phyloP scores from a whole-genome alignment of 192 early-diverging fungal species.

The Coemansia asiatica region DNA sequence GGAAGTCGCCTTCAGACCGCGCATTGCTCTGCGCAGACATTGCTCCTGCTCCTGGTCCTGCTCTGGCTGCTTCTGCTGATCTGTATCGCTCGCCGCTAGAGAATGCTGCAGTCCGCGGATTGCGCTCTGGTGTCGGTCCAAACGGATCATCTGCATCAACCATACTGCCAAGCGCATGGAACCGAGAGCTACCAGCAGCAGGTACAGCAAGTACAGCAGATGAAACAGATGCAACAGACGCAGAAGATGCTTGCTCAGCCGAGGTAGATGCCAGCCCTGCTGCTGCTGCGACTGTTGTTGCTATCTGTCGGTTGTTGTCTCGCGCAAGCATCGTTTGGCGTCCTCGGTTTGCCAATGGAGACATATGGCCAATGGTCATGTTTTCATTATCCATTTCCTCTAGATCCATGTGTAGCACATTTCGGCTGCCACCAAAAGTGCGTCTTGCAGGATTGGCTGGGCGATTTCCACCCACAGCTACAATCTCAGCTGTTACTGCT shows the following conservation, averaged over 20 bases:
- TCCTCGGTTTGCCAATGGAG: constrained; percentile 39
- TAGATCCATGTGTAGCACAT: constrained; percentile 24
- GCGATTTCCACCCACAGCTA: constrained; percentile 3
- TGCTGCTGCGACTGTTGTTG: too few species aligned
- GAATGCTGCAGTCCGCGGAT: not conserved
- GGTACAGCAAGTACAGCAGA: constrained; percentile 5
- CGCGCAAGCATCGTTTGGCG: constrained; percentile 2
- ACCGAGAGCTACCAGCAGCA: constrained; percentile 19
- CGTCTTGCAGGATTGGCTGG: constrained; percentile 10
- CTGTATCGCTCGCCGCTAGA: not conserved
- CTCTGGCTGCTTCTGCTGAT: not conserved
- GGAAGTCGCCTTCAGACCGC: not conserved
- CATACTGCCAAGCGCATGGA: constrained; percentile 23
- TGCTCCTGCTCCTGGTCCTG: constrained; percentile 1
- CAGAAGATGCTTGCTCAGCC: too few species aligned
- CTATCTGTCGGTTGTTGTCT: not conserved
- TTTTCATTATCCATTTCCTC: constrained; percentile 40
- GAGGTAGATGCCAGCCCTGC: too few species aligned
- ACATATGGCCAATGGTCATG: constrained; percentile 54
- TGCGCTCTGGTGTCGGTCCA: constrained; percentile 31
- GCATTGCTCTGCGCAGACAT: constrained; percentile 19
- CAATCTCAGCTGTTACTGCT: not conserved
- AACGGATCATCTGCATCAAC: constrained; percentile 44
- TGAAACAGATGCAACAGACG: too few species aligned
- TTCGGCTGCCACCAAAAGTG: constrained; percentile 30